These are phyloP conservation scores for Galerina sulciceps DNA, from an alignment of 768 basidiomycete species.

Conservation along the genomic window DNA sequence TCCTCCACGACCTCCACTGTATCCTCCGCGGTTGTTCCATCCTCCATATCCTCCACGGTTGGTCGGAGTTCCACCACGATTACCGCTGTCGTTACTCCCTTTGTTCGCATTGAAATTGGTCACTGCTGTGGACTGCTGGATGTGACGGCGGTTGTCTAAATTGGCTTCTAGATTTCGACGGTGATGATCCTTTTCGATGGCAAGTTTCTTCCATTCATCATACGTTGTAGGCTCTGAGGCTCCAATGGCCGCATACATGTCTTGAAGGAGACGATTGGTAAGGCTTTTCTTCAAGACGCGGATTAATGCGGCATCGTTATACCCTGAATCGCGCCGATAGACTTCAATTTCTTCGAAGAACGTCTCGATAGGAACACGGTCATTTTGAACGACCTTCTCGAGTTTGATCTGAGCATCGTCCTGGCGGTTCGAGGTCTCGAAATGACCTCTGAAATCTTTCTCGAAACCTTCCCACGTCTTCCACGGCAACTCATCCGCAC, in stretches of 20 bases:
- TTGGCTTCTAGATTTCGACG: not conserved
- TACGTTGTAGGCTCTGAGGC: not conserved
- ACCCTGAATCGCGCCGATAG: not conserved
- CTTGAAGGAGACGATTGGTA: not conserved
- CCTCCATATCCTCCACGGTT: too few species aligned
- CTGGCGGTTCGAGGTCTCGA: not conserved
- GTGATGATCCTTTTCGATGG: slow-evolving; percentile 4
- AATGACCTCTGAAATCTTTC: not conserved
- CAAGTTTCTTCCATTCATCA: not conserved
- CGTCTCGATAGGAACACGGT: not conserved
- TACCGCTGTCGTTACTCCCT: too few species aligned
- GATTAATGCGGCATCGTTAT: not conserved
- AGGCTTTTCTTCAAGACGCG: not conserved
- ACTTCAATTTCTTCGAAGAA: slow-evolving; percentile 7
- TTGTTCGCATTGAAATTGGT: too few species aligned
- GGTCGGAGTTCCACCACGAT: too few species aligned
- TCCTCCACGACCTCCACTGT: too few species aligned
- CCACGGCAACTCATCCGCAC: too few species aligned
- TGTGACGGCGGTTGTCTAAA: too few species aligned
- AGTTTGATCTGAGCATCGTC: slow-evolving; percentile 1
- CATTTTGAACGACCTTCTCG: not conserved
- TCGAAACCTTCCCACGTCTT: not conserved
- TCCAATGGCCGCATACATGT: not conserved
- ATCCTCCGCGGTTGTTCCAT: too few species aligned
- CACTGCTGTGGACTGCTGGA: too few species aligned